Conservation (phyloP, 805 yeast genomes). For the Lipomyces lipofer region DNA sequence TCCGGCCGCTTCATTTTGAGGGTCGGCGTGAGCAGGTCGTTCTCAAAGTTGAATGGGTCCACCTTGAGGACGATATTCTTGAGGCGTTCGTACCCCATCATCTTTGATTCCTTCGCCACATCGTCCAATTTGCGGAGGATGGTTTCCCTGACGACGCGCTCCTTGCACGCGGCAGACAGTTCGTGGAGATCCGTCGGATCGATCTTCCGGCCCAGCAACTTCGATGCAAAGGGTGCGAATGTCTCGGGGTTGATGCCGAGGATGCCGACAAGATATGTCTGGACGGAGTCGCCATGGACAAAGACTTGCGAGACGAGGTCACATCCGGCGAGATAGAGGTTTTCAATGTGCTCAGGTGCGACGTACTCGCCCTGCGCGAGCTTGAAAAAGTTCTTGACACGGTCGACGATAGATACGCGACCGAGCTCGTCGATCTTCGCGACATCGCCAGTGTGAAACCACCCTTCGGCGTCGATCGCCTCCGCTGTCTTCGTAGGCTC, state of each 20-base stretch:
- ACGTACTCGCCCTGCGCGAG: slow-evolving; percentile 66
- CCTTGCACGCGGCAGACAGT: slow-evolving; percentile 38
- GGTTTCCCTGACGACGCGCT: slow-evolving; percentile 43
- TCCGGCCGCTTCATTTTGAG: slow-evolving; percentile 54
- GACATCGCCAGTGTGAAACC: slow-evolving; percentile 51
- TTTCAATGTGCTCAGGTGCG: slow-evolving; percentile 75
- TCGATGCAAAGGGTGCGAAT: slow-evolving; percentile 38
- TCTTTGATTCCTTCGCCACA: slow-evolving; percentile 40
- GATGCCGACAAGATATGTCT: slow-evolving; percentile 59
- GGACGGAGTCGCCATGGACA: slow-evolving; percentile 63
- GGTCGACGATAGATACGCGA: slow-evolving; percentile 61
- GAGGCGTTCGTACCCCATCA: slow-evolving; percentile 64
- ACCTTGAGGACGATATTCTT: slow-evolving; percentile 54
- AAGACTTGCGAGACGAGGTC: slow-evolving; percentile 56
- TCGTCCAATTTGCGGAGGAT: slow-evolving; percentile 45
- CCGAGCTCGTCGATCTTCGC: slow-evolving; percentile 55
- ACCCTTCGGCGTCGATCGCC: slow-evolving; percentile 49
- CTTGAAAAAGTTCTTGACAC: slow-evolving; percentile 79
- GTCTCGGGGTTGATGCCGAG: slow-evolving; percentile 59
- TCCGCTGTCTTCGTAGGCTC: slow-evolving; percentile 55
- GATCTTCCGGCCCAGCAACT: slow-evolving; percentile 33
- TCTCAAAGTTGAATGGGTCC: slow-evolving; percentile 62
- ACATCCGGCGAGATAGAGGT: slow-evolving; percentile 55
- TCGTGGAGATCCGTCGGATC: slow-evolving; percentile 36
- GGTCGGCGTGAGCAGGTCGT: slow-evolving; percentile 69